Evolutionary conservation across 2,329 filamentous ascomycete species (phyloP).

Genomic region (Aspergillus ochraceus): DNA sequence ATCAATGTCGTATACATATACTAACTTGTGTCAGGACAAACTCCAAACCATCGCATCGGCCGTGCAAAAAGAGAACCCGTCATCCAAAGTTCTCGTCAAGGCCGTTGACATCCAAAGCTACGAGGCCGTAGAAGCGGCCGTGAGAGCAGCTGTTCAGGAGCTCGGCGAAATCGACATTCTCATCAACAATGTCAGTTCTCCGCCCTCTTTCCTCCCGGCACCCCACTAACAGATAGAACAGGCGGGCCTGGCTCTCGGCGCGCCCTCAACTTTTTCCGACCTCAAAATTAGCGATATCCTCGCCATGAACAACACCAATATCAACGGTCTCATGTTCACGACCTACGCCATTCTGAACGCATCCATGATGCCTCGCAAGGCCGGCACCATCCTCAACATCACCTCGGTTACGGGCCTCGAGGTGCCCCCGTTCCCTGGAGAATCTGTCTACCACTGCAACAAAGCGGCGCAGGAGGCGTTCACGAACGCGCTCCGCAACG

Average conservation of each 20-base stretch:
- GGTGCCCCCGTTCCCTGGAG: slow-evolving; percentile 50
- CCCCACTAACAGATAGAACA: slow-evolving; percentile 10
- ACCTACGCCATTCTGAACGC: slow-evolving; percentile 48
- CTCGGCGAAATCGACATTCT: slow-evolving; percentile 45
- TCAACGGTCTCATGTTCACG: slow-evolving; percentile 50
- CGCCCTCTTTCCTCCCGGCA: not conserved
- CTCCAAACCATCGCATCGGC: slow-evolving; percentile 6
- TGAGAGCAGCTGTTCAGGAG: slow-evolving; percentile 32
- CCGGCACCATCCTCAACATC: slow-evolving; percentile 51
- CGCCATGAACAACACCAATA: slow-evolving; percentile 51
- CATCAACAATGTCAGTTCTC: slow-evolving; percentile 43
- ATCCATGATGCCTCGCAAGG: slow-evolving; percentile 40
- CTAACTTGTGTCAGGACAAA: slow-evolving; percentile 20
- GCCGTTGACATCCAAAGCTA: slow-evolving; percentile 22
- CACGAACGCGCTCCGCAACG: slow-evolving; percentile 50
- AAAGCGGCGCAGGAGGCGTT: slow-evolving; percentile 53
- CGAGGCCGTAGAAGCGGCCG: slow-evolving; percentile 24
- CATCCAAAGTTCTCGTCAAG: slow-evolving; percentile 10
- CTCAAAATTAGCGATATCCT: slow-evolving; percentile 44
- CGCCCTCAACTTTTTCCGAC: slow-evolving; percentile 44
- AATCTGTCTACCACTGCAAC: slow-evolving; percentile 51
- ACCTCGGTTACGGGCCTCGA: slow-evolving; percentile 51
- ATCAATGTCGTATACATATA: not conserved
- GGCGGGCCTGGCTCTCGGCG: slow-evolving; percentile 50
- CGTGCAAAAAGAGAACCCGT: slow-evolving; percentile 1